Evolutionary conservation across 306 rosid genomes (phyloP).

Genomic region (Canavalia ensiformis): DNA sequence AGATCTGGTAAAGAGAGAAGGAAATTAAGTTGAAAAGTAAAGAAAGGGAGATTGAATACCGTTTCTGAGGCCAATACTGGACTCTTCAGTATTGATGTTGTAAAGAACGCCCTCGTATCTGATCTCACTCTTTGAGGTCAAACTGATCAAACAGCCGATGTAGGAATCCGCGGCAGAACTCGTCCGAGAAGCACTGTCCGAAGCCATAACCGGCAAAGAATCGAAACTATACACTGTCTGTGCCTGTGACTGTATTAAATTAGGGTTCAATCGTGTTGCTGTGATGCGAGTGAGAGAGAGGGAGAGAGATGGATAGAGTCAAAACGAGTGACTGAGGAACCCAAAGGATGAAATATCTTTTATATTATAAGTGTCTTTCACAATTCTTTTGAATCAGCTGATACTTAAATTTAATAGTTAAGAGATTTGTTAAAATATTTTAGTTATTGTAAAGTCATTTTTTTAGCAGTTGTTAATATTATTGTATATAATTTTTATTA

Average conservation of each 20-base stretch:
- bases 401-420: no score
- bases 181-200: slow-evolving; percentile 67
- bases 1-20: slow-evolving; percentile 3
- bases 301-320: no score
- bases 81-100: slow-evolving; percentile 81
- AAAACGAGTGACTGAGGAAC: no score
- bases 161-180: slow-evolving; percentile 83
- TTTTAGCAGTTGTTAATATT: no score
- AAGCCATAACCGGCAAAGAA: slow-evolving; percentile 62
- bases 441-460: no score
- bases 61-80: slow-evolving; percentile 80
- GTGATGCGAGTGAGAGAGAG: no score
- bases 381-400: no score
- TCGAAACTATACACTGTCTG: no score
- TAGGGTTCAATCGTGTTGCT: slow-evolving; percentile 55
- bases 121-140: slow-evolving; percentile 87
- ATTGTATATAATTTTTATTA: no score
- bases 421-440: no score
- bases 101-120: slow-evolving; percentile 81
- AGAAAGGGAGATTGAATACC: slow-evolving; percentile 48
- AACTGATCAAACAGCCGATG: slow-evolving; percentile 80
- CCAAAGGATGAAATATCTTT: no score
- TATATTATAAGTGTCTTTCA: no score
- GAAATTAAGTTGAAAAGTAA: not conserved
- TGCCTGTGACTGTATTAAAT: not conserved